Evolutionary conservation across 768 basidiomycete genomes (phyloP).

Genomic region (Lactarius pseudohatsudake): DNA sequence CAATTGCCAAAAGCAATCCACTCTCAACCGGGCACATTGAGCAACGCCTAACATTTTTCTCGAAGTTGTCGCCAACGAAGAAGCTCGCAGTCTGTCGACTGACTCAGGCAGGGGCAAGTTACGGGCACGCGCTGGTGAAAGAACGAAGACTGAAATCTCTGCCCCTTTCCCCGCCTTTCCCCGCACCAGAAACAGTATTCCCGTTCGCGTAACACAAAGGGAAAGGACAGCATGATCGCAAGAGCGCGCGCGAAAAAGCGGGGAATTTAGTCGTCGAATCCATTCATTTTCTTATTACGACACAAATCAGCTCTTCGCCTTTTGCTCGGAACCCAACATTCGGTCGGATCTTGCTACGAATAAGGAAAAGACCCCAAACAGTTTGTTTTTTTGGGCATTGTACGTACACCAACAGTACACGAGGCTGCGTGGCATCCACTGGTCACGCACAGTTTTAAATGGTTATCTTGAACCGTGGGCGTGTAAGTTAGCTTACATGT

Average conservation of each 20-base stretch:
- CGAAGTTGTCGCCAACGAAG: not conserved
- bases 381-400: not conserved
- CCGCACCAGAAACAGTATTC: not conserved
- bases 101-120: not conserved
- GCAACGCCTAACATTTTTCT: not conserved
- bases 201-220: slow-evolving; percentile 1
- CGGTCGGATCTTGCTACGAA: slow-evolving; percentile 1
- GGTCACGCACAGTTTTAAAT: not conserved
- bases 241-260: not conserved
- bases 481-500: not conserved
- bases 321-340: not conserved
- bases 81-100: not conserved
- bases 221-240: not conserved
- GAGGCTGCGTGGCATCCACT: not conserved
- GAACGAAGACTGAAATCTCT: not conserved
- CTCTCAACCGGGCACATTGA: not conserved
- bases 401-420: not conserved
- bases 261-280: not conserved
- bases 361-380: not conserved
- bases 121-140: not conserved
- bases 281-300: not conserved
- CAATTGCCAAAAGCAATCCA: not conserved
- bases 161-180: not conserved
- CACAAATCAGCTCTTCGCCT: not conserved
- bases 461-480: not conserved